Evolutionary conservation across 2,329 filamentous ascomycete genomes (phyloP), one percentile per base, ranked within the genome.

Genomic region (Didymosphaeria variabile): DNA sequence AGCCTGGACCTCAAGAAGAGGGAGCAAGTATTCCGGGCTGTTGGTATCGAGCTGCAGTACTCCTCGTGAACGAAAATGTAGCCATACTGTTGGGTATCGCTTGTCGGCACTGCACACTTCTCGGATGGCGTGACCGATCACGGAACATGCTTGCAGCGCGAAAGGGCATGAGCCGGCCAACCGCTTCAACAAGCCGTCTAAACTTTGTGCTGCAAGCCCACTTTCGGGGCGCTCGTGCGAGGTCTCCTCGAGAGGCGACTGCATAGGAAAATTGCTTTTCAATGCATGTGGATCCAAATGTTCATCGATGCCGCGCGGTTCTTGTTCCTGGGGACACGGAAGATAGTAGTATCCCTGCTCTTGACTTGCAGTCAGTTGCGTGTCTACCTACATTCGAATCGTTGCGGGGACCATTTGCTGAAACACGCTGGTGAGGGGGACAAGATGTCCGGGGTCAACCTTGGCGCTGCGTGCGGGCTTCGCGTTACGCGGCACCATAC

Each of bases 41-140:
- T 95, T 59, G 92, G 92, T 13, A 78, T 95, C 58, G 91, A 94
- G 79, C 83, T 95, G 47, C 91, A 94, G 74, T 95, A 93, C 79
- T 94, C 91, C 12, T 93, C 90, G 26, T 93, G 82, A 89, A 69
- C 66, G 68, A 69, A 65, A 70, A 74, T 21, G 52, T 47, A 32
- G 40, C 49, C 55, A 66, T 38, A 42, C 38, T 40, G 51, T 60
- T 63, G 58, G 61, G 50, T 58, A 54, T 59, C 21, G 44, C 52
- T 63, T 40, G 57, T 44, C 54, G 32, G 44, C 57, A 51, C 56
- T 51, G 61, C 55, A 46, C 56, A 58, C 50, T 38, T 52, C 53
- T 52, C 42, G 54, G 59, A 58, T 63, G 45, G 26, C 52, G 40
- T 53, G 47, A 44, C 59, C 51, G 50, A 54, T 40, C 38, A 59